Percentiles rank a stretch among this genome's conserved stretches.
Evolutionary conservation across 2,329 filamentous ascomycete genomes (phyloP).

Genomic region (Laburnicola sp.): DNA sequence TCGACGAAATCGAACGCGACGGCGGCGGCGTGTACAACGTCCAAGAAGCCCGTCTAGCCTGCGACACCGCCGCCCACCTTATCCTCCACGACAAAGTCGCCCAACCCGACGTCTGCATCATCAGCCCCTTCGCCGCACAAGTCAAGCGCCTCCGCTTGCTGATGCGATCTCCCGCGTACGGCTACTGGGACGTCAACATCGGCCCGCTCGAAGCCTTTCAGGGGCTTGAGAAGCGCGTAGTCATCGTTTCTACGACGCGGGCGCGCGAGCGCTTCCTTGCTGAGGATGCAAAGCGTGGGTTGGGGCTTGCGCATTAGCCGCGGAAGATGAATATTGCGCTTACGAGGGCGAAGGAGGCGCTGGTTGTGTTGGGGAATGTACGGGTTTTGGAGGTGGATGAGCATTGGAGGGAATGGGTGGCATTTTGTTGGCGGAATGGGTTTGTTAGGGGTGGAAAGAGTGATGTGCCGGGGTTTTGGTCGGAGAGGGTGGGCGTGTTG

Average conservation of each 20-base stretch:
- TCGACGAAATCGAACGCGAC: slow-evolving; percentile 49
- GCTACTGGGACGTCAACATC: slow-evolving; percentile 47
- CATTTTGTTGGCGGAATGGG: slow-evolving; percentile 46
- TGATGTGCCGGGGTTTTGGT: slow-evolving; percentile 15
- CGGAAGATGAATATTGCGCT: slow-evolving; percentile 51
- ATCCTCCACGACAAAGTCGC: slow-evolving; percentile 27
- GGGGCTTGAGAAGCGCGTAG: slow-evolving; percentile 49
- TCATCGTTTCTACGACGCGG: slow-evolving; percentile 52
- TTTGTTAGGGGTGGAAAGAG: slow-evolving; percentile 22
- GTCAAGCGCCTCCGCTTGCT: slow-evolving; percentile 45
- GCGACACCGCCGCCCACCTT: slow-evolving; percentile 33
- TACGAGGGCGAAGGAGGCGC: slow-evolving; percentile 49
- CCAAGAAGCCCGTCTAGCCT: slow-evolving; percentile 36
- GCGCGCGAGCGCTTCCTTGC: slow-evolving; percentile 38
- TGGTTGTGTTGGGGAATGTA: slow-evolving; percentile 49
- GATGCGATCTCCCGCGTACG: slow-evolving; percentile 32
- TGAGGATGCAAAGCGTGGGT: slow-evolving; percentile 30
- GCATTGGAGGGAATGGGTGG: slow-evolving; percentile 44
- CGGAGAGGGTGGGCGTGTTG: slow-evolving; percentile 24
- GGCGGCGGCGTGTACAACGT: slow-evolving; percentile 46
- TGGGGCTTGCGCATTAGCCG: slow-evolving; percentile 46
- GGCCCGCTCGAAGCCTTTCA: slow-evolving; percentile 54
- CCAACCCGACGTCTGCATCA: slow-evolving; percentile 48
- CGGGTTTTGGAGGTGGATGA: slow-evolving; percentile 43
- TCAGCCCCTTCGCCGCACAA: slow-evolving; percentile 52